A percentile compares a stretch with the other conserved stretches of the same genome.
Evolutionary conservation across 169 alveolate genomes (phyloP).

Genomic region (Plasmodium gaboni): DNA sequence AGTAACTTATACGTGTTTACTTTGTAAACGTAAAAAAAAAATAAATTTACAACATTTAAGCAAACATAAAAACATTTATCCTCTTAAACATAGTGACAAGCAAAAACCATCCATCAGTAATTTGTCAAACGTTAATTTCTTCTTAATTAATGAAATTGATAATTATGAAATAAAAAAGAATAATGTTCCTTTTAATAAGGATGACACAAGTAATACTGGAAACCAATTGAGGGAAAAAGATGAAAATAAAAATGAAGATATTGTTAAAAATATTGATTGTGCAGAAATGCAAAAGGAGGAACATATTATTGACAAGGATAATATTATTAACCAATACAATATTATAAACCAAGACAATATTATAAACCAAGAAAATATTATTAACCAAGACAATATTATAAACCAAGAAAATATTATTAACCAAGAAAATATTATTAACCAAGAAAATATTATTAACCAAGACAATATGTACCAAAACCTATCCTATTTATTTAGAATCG

Average conservation of each 20-base stretch:
- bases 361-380: background rate
- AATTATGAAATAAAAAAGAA: conserved; percentile 25
- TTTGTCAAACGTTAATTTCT: background rate
- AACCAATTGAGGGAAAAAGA: too few relatives aligned
- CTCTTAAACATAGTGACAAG: background rate
- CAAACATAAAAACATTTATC: background rate
- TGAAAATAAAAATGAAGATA: background rate
- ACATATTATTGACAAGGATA: background rate
- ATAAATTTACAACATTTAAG: background rate
- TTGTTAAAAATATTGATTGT: background rate
- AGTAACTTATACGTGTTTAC: conserved; percentile 18
- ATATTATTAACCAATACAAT: background rate
- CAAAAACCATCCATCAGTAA: background rate
- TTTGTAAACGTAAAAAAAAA: conserved; percentile 47
- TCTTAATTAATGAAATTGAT: conserved; percentile 57
- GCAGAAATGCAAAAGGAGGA: background rate
- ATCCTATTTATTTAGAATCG: conserved; percentile 24
- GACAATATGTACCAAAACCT: background rate
- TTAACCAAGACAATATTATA: too few relatives aligned
- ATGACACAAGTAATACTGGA: background rate
- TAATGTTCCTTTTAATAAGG: background rate
- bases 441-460: background rate
- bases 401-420: background rate
- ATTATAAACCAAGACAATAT: background rate
- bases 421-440: background rate